These are phyloP conservation scores for Plantago rigida DNA, from an alignment of 305 asterid species.

Conservation along the genomic window DNA sequence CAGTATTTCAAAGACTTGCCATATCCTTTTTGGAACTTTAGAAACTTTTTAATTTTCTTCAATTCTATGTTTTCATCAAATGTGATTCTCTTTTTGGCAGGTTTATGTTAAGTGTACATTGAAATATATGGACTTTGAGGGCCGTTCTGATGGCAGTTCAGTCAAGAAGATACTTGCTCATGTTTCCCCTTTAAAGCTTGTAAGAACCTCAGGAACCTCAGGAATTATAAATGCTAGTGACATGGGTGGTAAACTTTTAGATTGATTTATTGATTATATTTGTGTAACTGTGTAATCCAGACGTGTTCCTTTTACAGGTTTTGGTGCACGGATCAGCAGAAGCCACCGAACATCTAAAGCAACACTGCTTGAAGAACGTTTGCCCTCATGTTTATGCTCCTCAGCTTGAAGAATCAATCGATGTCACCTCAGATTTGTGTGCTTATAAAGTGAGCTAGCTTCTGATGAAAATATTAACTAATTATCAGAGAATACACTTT, in stretches of 20 bases:
- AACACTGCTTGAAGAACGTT: conserved; percentile 73
- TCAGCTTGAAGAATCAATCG: conserved; percentile 82
- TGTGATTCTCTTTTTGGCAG: conserved; percentile 35
- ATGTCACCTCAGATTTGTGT: conserved; percentile 95
- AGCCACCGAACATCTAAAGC: conserved; percentile 95
- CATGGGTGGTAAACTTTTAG: no score
- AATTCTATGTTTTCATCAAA: conserved; percentile 12
- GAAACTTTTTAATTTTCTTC: conserved; percentile 11
- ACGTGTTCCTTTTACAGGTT: conserved; percentile 39
- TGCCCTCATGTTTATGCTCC: conserved; percentile 93
- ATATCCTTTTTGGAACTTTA: not conserved
- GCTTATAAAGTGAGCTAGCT: conserved; percentile 69
- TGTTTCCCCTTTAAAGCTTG: conserved; percentile 91
- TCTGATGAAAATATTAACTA: conserved; percentile 10
- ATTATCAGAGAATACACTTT: conserved; percentile 11
- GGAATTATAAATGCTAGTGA: no score
- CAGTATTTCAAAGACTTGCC: no score
- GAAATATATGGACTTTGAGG: conserved; percentile 86
- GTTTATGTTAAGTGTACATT: conserved; percentile 80
- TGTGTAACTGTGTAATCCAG: not conserved
- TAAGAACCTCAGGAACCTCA: conserved; percentile 29
- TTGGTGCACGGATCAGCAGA: conserved; percentile 98
- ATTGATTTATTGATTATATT: not conserved
- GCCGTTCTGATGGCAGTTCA: conserved; percentile 94
- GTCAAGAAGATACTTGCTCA: conserved; percentile 84